Conservation (phyloP, 306 rosid genomes). For the Alnus glutinosa region DNA sequence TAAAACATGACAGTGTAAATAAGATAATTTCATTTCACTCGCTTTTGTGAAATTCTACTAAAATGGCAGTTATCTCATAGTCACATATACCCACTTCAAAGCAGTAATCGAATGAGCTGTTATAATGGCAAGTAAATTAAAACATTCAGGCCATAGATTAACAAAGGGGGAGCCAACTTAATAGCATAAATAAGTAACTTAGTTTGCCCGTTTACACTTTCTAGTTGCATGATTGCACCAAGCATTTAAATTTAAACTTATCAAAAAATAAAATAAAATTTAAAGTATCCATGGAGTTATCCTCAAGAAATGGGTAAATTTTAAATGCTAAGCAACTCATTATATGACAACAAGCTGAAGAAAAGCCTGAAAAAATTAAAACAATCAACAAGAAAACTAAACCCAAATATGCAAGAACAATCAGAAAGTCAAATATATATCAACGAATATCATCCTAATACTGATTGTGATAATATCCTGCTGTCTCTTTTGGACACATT, state of each 20-base stretch:
- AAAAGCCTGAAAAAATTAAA: not conserved
- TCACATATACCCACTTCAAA: too few relatives aligned
- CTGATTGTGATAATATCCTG: not conserved
- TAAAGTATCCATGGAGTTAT: not conserved
- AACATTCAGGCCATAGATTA: too few relatives aligned
- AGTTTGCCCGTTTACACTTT: not conserved
- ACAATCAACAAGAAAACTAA: not conserved
- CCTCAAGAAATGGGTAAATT: too few relatives aligned
- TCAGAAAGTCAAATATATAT: not conserved
- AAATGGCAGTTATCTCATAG: not conserved
- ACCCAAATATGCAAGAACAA: not conserved
- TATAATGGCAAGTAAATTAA: too few relatives aligned
- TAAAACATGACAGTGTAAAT: not conserved
- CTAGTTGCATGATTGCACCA: not conserved
- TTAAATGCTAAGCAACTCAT: not conserved
- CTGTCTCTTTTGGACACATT: not conserved
- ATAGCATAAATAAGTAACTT: too few relatives aligned
- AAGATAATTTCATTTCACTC: not conserved
- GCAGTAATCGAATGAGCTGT: too few relatives aligned
- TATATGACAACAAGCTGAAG: not conserved
- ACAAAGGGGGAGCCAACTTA: too few relatives aligned
- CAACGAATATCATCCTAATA: not conserved
- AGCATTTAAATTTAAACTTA: not conserved
- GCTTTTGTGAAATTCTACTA: not conserved
- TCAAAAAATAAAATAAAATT: too few relatives aligned